Evolutionary conservation across 1,284 basidiomycete species (phyloP).

Genomic region (Anthracocystis panici-leucophaei): DNA sequence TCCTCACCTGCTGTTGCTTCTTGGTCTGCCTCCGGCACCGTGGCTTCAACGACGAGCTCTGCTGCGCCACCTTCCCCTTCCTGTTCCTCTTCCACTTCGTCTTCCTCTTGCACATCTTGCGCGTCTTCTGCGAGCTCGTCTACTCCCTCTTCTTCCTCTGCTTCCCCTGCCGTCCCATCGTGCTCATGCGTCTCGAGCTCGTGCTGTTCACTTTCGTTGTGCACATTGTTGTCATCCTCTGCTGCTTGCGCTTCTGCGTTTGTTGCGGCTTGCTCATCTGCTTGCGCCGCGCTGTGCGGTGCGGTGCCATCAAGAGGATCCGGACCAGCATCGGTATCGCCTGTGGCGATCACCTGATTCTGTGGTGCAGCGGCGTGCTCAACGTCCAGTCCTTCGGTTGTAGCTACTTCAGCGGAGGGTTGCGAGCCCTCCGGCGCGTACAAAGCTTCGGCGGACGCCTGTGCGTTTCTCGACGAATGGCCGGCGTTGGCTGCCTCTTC

Average conservation of each 20-base stretch:
- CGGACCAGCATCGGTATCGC: background rate
- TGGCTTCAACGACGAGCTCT: background rate
- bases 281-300: background rate
- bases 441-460: background rate
- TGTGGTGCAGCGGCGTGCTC: background rate
- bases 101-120: slow-evolving; percentile 2
- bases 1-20: slow-evolving; percentile 4
- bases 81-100: background rate
- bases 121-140: slow-evolving; percentile 14
- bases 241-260: background rate
- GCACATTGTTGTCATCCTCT: background rate
- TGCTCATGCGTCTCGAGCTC: slow-evolving; percentile 4
- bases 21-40: background rate
- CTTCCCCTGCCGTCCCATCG: background rate
- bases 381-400: background rate
- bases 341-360: background rate
- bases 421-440: background rate
- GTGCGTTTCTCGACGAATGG: background rate
- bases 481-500: slow-evolving; percentile 16
- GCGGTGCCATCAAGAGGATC: background rate
- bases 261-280: background rate
- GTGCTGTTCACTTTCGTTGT: background rate
- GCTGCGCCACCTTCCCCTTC: background rate
- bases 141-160: slow-evolving; percentile 13
- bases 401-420: background rate